phyloP scores from a whole-genome alignment of 2,329 filamentous ascomycete genomes.

The Tolypocladium tundrense region DNA sequence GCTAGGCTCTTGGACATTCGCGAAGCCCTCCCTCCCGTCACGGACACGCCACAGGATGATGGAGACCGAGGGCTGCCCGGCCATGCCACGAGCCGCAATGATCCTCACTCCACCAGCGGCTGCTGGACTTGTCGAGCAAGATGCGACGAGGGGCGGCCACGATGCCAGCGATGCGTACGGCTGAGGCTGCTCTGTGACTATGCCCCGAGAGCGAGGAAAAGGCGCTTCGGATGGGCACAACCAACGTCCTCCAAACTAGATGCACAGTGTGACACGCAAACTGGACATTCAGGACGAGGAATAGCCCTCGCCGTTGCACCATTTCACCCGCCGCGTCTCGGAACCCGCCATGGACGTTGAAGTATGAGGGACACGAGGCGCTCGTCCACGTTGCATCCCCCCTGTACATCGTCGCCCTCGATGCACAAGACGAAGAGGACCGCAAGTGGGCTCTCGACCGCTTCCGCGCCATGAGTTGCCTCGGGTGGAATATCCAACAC shows the following conservation, averaged over 20 bases:
- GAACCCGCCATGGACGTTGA: neutral
- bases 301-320: neutral
- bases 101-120: neutral
- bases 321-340: neutral
- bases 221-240: neutral
- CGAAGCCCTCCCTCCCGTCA: neutral
- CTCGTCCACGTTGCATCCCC: neutral
- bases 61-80: neutral
- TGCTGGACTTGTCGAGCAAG: neutral
- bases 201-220: neutral
- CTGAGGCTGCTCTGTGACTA: neutral
- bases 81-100: neutral
- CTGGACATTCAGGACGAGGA: neutral
- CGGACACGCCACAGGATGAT: neutral
- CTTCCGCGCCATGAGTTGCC: neutral
- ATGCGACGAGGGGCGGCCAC: neutral
- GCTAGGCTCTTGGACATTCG: no score
- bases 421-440: neutral
- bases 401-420: neutral
- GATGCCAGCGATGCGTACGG: neutral
- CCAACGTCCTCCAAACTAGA: neutral
- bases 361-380: neutral
- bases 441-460: neutral
- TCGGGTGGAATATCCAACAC: neutral
- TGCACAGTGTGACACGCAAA: neutral